Evolutionary conservation across 345 rosid genomes (phyloP).

Genomic region (Arabidopsis suecica): DNA sequence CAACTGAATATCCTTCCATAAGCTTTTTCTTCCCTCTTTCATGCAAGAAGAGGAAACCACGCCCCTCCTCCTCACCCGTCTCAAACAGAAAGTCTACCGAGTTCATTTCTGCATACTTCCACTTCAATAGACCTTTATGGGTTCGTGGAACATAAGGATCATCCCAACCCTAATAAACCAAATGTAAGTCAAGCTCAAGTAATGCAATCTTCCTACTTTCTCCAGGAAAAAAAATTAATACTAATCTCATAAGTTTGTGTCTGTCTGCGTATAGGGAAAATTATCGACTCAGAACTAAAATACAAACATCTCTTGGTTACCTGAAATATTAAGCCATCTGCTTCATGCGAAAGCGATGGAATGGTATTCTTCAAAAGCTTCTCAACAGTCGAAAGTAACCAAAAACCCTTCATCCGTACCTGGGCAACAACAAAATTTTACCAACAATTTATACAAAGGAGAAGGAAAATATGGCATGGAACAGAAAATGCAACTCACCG

Average conservation of each 20-base stretch:
- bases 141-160: conserved; percentile 96
- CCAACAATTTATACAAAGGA: conserved; percentile 11
- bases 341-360: conserved; percentile 90
- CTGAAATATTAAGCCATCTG: conserved; percentile 98
- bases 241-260: background rate
- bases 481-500: conserved; percentile 55
- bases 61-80: conserved; percentile 57
- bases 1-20: conserved; percentile 75
- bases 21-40: conserved; percentile 83
- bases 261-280: background rate
- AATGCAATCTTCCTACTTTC: conserved; percentile 10
- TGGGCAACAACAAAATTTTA: conserved; percentile 40
- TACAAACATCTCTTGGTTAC: conserved; percentile 43
- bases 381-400: conserved; percentile 85
- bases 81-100: conserved; percentile 92
- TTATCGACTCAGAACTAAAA: background rate
- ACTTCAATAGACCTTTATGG: conserved; percentile 93
- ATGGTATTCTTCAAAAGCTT: conserved; percentile 78
- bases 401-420: conserved; percentile 95
- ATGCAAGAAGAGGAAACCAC: conserved; percentile 55
- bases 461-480: background rate
- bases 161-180: conserved; percentile 82
- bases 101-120: conserved; percentile 96
- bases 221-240: background rate
- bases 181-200: conserved; percentile 13